Conservation (phyloP, 371 early-diverging fungal genomes). For the Rhizopus arrhizus region DNA sequence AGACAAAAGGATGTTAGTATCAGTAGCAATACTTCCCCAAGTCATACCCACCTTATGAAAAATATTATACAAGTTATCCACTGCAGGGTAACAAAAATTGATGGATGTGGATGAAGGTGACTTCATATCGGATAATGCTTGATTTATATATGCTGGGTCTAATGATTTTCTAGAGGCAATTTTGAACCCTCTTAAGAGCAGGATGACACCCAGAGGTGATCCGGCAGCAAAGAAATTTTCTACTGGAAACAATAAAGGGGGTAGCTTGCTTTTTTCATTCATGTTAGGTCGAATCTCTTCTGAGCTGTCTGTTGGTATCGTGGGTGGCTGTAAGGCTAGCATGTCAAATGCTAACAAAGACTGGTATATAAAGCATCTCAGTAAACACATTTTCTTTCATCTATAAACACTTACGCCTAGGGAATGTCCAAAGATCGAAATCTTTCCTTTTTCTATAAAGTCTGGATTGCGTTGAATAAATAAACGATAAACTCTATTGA, state of each 20-base stretch:
- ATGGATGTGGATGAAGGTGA: slow-evolving; percentile 23
- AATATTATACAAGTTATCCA: slow-evolving; percentile 78
- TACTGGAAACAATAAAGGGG: slow-evolving; percentile 49
- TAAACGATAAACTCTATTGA: slow-evolving; percentile 70
- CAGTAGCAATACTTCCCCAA: slow-evolving; percentile 19
- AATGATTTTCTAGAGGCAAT: slow-evolving; percentile 53
- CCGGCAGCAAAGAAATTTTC: slow-evolving; percentile 72
- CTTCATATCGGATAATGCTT: slow-evolving; percentile 34
- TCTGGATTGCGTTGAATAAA: slow-evolving; percentile 73
- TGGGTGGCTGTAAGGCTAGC: slow-evolving; percentile 62
- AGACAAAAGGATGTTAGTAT: slow-evolving; percentile 7
- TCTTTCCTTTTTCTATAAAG: slow-evolving; percentile 70
- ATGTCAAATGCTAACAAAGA: slow-evolving; percentile 80
- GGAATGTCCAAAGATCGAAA: slow-evolving; percentile 81
- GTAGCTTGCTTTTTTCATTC: slow-evolving; percentile 11
- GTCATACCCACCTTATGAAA: slow-evolving; percentile 62
- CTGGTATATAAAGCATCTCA: slow-evolving; percentile 2
- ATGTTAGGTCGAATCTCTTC: slow-evolving; percentile 19
- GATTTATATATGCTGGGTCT: slow-evolving; percentile 6
- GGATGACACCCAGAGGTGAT: slow-evolving; percentile 76
- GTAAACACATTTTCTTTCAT: neutral
- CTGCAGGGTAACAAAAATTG: slow-evolving; percentile 58
- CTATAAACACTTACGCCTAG: slow-evolving; percentile 59
- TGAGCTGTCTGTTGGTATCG: slow-evolving; percentile 22
- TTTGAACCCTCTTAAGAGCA: slow-evolving; percentile 71